Evolutionary conservation across 1,284 basidiomycete genomes (phyloP).

Genomic region (Sanguinoderma infundibulare): DNA sequence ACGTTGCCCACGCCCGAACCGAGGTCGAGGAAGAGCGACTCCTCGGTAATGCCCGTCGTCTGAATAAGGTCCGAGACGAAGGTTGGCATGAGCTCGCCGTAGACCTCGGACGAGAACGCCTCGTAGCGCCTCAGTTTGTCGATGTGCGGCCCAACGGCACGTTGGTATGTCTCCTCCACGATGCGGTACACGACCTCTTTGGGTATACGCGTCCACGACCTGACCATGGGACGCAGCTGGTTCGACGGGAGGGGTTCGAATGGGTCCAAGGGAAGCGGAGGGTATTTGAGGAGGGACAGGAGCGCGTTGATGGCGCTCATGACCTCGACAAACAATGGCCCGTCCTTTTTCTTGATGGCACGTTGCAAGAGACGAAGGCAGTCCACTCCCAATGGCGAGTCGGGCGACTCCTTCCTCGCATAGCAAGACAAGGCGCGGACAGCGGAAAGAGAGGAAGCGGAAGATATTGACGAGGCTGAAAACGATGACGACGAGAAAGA

Average conservation of each 20-base stretch:
- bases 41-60: slow-evolving; percentile 57
- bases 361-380: slow-evolving; percentile 64
- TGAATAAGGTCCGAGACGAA: slow-evolving; percentile 69
- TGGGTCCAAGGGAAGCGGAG: slow-evolving; percentile 50
- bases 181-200: slow-evolving; percentile 66
- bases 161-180: slow-evolving; percentile 81
- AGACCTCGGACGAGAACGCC: slow-evolving; percentile 76
- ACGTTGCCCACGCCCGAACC: slow-evolving; percentile 82
- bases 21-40: slow-evolving; percentile 75
- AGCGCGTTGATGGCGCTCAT: slow-evolving; percentile 62
- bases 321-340: slow-evolving; percentile 68
- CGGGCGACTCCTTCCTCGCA: slow-evolving; percentile 33
- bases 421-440: slow-evolving; percentile 41
- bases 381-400: slow-evolving; percentile 40
- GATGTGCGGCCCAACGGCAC: slow-evolving; percentile 74
- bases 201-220: slow-evolving; percentile 58
- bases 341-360: slow-evolving; percentile 65
- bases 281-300: slow-evolving; percentile 66
- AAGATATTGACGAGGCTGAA: slow-evolving; percentile 26
- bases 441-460: slow-evolving; percentile 31
- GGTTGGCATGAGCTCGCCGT: slow-evolving; percentile 77
- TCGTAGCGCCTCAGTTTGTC: slow-evolving; percentile 67
- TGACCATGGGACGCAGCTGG: slow-evolving; percentile 48
- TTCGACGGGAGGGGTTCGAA: slow-evolving; percentile 52
- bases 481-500: slow-evolving; percentile 28